Base-by-base conservation (phyloP, 345 rosid genomes). In the Salix exigua region DNA sequence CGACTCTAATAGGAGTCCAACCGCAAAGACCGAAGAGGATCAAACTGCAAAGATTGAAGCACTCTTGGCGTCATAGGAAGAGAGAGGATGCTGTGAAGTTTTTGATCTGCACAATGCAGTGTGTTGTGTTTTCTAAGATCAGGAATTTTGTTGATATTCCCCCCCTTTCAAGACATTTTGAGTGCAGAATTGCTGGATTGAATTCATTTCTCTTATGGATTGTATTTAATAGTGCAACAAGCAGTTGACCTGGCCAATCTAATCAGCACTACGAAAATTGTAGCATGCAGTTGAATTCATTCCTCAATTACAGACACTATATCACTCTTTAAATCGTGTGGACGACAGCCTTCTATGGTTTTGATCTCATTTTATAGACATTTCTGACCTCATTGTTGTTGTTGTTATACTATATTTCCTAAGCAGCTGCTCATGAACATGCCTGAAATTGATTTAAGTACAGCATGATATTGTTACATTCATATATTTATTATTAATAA, bases 41-140 rank as follows among this genome's bases (percentile, higher is more conserved):
- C 92, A 89, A 72, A 85, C 94, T 73, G 99, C 99, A 16, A 92
- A 89, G 80, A 87, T 96, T 19, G 99, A 96, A 83, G 91, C 92
- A 50, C 92, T 96, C 37, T 80, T 96, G 83, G 87, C 97, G 44
- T 91, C 94, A 23, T 88, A 84, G 82, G 48, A 60, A 4, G 2
- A 2, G 10, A 13, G 21, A 63, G 26, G 35, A 46, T 35, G 44
- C 35, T 53, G 40, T 16, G 33, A 63, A 66, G 70, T 40, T 67
- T 14, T 31, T 72, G 17, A 65, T 63, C 40, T 25, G 65, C 10
- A 30, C 25, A 38, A 31, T 40, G 67, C 35, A 33, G 19, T 58
- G 50, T 7, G 66, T 16, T 11, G 23, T 8, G 60, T 71, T 72
- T 13, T 11, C 55, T 37, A 18, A 31, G 77, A 28, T 50, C 13